Percentiles rank a stretch among this genome's conserved stretches.
Conservation (phyloP, 2,329 filamentous ascomycete genomes). For the Dactylellina cionopaga region DNA sequence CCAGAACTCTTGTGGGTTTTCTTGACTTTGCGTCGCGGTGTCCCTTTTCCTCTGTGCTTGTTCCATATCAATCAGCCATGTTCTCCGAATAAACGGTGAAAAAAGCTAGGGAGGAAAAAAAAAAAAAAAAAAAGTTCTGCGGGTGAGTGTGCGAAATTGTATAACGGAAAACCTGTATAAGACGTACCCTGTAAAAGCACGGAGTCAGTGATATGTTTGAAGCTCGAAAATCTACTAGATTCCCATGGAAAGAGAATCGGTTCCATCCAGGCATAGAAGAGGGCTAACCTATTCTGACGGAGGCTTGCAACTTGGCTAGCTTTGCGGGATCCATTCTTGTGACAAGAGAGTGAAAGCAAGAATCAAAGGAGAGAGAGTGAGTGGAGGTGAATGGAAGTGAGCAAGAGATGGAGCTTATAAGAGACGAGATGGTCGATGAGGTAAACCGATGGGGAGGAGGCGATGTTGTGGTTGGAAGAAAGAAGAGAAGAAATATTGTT, state of each 20-base stretch:
- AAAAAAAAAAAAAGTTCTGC: no score
- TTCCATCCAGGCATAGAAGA: neutral
- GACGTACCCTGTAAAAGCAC: constrained; percentile 44
- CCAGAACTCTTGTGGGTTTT: constrained; percentile 91
- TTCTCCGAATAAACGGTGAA: neutral
- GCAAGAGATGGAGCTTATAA: neutral
- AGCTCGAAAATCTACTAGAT: constrained; percentile 13
- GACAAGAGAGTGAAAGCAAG: constrained; percentile 54
- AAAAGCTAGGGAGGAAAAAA: neutral
- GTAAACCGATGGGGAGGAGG: neutral
- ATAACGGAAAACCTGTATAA: neutral
- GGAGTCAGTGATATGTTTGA: constrained; percentile 9
- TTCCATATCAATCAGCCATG: constrained; percentile 36
- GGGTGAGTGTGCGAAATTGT: neutral
- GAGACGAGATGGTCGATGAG: constrained; percentile 12
- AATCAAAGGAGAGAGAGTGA: constrained; percentile 52
- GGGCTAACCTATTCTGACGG: constrained; percentile 71
- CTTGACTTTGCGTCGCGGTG: constrained; percentile 97
- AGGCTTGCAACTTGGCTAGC: constrained; percentile 71
- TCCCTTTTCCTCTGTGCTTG: constrained; percentile 85
- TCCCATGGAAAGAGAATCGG: neutral
- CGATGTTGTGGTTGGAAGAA: neutral
- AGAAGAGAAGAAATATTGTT: neutral
- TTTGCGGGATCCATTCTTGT: constrained; percentile 70
- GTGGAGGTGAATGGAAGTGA: neutral